phyloP scores from a whole-genome alignment of 768 basidiomycete genomes.

The Lentinula aciculospora region DNA sequence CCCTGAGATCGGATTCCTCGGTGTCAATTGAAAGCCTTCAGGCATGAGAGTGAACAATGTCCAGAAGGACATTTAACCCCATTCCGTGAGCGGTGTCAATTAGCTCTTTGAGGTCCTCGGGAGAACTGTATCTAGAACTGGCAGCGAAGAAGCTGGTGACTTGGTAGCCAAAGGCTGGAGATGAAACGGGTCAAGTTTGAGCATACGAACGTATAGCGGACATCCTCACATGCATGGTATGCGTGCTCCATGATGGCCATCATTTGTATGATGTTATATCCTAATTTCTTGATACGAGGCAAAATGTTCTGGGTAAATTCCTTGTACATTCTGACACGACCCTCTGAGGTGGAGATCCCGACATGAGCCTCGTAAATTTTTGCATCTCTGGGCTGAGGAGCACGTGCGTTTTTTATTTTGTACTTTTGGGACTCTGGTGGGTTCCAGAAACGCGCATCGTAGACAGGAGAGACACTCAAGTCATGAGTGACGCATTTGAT shows the following conservation, averaged over 20 bases:
- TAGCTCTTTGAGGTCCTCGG: conserved; percentile 93
- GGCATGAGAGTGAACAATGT: conserved; percentile 74
- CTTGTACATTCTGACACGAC: conserved; percentile 88
- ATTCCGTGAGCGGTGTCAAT: conserved; percentile 93
- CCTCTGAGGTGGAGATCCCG: conserved; percentile 89
- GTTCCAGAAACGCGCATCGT: conserved; percentile 98
- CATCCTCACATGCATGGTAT: conserved; percentile 85
- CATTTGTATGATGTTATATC: conserved; percentile 95
- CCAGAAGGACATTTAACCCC: conserved; percentile 90
- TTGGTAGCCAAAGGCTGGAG: conserved; percentile 93
- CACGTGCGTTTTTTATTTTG: conserved; percentile 74
- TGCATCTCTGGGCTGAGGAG: conserved; percentile 56
- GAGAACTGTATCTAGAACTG: conserved; percentile 92
- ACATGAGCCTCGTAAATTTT: conserved; percentile 98
- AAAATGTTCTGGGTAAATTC: conserved; percentile 87
- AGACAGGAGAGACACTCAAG: conserved; percentile 79
- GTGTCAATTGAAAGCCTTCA: too few relatives aligned
- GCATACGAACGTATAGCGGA: conserved; percentile 4
- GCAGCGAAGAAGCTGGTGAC: conserved; percentile 97
- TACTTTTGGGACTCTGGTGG: conserved; percentile 71
- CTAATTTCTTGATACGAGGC: conserved; percentile 83
- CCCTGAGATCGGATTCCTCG: too few relatives aligned
- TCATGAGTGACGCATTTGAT: conserved; percentile 95
- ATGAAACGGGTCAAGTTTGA: conserved; percentile 9
- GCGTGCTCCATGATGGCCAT: conserved; percentile 99